phyloP scores from a whole-genome alignment of 257 asterid genomes.

The Misopates orontium region DNA sequence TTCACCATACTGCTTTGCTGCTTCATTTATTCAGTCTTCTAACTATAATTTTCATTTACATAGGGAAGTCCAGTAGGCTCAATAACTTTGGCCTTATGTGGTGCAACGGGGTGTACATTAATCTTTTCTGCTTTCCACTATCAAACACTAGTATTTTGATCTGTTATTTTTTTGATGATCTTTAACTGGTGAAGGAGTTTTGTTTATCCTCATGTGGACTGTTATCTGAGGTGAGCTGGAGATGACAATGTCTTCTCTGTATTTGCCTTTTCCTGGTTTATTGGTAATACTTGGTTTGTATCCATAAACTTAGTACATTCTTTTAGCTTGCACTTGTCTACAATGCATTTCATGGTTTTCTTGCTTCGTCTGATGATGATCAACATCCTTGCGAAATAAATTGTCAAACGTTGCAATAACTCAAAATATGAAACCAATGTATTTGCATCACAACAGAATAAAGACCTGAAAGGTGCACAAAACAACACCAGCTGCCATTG shows the following conservation, averaged over 20 bases:
- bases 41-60: conserved; percentile 30
- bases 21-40: conserved; percentile 24
- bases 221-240: conserved; percentile 76
- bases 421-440: too few species aligned
- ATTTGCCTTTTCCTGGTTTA: conserved; percentile 75
- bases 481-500: too few species aligned
- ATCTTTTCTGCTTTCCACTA: conserved; percentile 4
- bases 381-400: too few species aligned
- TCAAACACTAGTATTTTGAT: too few species aligned
- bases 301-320: too few species aligned
- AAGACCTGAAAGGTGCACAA: too few species aligned
- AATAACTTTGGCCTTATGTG: conserved; percentile 96
- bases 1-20: conserved; percentile 25
- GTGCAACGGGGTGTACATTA: conserved; percentile 74
- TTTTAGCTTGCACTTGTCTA: too few species aligned
- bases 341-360: too few species aligned
- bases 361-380: too few species aligned
- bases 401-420: too few species aligned
- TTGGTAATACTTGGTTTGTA: conserved; percentile 62
- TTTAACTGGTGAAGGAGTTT: conserved; percentile 56
- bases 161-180: too few species aligned
- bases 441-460: too few species aligned
- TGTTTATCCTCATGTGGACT: conserved; percentile 77
- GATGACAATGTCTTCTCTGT: conserved; percentile 69
- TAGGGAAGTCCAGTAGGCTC: conserved; percentile 94